Conservation (phyloP, 345 rosid species). For the Firmiana major region DNA sequence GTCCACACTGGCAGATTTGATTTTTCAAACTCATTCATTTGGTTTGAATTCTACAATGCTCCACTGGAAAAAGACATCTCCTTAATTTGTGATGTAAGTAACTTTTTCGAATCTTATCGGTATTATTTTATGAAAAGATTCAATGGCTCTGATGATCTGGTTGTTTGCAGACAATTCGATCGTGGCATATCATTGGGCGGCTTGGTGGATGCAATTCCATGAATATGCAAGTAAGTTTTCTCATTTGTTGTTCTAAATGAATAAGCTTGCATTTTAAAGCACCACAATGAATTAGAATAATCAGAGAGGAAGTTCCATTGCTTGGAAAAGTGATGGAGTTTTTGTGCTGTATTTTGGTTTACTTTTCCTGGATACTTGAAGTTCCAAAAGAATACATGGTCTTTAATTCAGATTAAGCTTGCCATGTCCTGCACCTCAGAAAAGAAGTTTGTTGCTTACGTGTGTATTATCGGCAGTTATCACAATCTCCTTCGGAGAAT, state of each 20-base stretch:
- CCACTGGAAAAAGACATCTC: slow-evolving; percentile 80
- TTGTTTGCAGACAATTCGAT: slow-evolving; percentile 67
- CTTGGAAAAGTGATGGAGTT: neutral
- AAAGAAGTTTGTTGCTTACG: slow-evolving; percentile 1
- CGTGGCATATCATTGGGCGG: slow-evolving; percentile 93
- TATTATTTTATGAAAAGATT: slow-evolving; percentile 10
- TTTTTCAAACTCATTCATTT: slow-evolving; percentile 80
- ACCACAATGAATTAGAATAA: neutral
- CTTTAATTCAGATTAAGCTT: neutral
- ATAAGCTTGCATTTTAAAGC: neutral
- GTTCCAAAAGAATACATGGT: neutral
- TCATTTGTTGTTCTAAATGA: neutral
- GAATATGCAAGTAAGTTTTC: slow-evolving; percentile 84
- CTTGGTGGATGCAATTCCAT: slow-evolving; percentile 97
- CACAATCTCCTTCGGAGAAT: slow-evolving; percentile 67
- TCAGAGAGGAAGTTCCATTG: neutral
- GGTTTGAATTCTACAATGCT: slow-evolving; percentile 86
- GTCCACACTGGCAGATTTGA: slow-evolving; percentile 52
- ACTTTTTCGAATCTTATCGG: slow-evolving; percentile 3
- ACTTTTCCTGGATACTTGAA: neutral
- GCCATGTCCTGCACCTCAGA: neutral
- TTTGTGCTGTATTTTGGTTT: neutral
- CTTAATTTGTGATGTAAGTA: slow-evolving; percentile 75
- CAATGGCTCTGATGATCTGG: slow-evolving; percentile 6
- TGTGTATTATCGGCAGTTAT: slow-evolving; percentile 42